Evolutionary conservation across 2,329 filamentous ascomycete genomes (phyloP).

Genomic region (Penicillium sp.): DNA sequence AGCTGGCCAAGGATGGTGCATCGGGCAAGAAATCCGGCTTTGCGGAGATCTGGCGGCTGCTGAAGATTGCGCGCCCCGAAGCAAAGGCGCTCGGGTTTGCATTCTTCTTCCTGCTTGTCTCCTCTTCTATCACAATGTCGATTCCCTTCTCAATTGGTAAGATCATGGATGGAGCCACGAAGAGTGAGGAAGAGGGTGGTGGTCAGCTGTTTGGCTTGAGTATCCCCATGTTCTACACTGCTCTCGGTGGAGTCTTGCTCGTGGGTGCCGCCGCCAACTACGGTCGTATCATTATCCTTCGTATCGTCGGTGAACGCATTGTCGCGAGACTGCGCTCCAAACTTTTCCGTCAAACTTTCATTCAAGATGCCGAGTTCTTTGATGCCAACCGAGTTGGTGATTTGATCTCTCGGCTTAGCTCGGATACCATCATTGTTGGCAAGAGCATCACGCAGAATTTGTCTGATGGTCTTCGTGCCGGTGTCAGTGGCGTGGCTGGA

Average conservation of each 20-base stretch:
- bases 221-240: slow-evolving; percentile 84
- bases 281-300: slow-evolving; percentile 85
- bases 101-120: slow-evolving; percentile 82
- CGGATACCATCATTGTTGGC: slow-evolving; percentile 95
- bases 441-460: slow-evolving; percentile 98
- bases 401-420: slow-evolving; percentile 90
- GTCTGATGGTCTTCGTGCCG: slow-evolving; percentile 87
- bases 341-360: slow-evolving; percentile 86
- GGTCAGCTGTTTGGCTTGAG: slow-evolving; percentile 77
- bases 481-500: slow-evolving; percentile 87
- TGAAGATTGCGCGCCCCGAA: slow-evolving; percentile 89
- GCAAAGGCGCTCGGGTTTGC: slow-evolving; percentile 74
- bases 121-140: slow-evolving; percentile 91
- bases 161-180: slow-evolving; percentile 88
- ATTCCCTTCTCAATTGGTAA: slow-evolving; percentile 96
- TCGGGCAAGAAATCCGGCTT: slow-evolving; percentile 60
- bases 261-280: slow-evolving; percentile 90
- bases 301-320: slow-evolving; percentile 93
- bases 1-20: slow-evolving; percentile 77
- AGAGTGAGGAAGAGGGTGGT: slow-evolving; percentile 64
- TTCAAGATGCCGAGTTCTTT: slow-evolving; percentile 99
- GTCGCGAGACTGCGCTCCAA: slow-evolving; percentile 86
- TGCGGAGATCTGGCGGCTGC: slow-evolving; percentile 78
- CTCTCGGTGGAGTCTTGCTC: slow-evolving; percentile 73
- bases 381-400: slow-evolving; percentile 97